These are phyloP conservation scores for Phytopythium montanum DNA, from an alignment of 352 stramenopile species.

Conservation along the genomic window DNA sequence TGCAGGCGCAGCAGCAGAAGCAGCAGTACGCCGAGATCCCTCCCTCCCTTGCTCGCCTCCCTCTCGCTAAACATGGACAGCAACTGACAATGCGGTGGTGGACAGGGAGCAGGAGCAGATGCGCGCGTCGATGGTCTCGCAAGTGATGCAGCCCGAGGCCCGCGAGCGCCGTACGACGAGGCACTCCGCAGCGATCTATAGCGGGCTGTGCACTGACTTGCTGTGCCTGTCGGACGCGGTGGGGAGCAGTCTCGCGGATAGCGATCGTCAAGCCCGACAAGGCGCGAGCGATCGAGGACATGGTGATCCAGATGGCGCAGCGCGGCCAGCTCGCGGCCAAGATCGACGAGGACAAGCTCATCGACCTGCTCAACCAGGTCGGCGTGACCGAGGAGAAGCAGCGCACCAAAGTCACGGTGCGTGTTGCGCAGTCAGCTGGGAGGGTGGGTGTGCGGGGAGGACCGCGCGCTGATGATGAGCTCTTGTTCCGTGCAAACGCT, in stretches of 20 bases:
- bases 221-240: neutral
- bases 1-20: slow-evolving; percentile 84
- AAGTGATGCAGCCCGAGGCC: slow-evolving; percentile 75
- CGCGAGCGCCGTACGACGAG: slow-evolving; percentile 74
- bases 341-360: slow-evolving; percentile 85
- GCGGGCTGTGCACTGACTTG: neutral
- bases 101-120: slow-evolving; percentile 74
- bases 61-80: neutral
- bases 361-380: slow-evolving; percentile 76
- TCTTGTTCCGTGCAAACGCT: neutral
- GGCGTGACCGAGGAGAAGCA: slow-evolving; percentile 81
- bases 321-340: slow-evolving; percentile 73
- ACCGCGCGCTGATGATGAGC: slow-evolving; percentile 2
- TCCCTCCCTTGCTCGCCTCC: neutral
- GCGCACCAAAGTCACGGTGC: slow-evolving; percentile 86
- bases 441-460: neutral
- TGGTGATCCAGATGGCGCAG: slow-evolving; percentile 86
- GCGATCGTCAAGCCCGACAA: slow-evolving; percentile 88
- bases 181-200: no score
- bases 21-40: slow-evolving; percentile 42
- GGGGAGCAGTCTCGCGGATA: slow-evolving; percentile 71
- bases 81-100: neutral
- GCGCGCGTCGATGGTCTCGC: slow-evolving; percentile 68
- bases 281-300: slow-evolving; percentile 78
- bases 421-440: neutral